Evolutionary conservation across 2,329 filamentous ascomycete genomes (phyloP).

Genomic region (Aspergillus unguis): DNA sequence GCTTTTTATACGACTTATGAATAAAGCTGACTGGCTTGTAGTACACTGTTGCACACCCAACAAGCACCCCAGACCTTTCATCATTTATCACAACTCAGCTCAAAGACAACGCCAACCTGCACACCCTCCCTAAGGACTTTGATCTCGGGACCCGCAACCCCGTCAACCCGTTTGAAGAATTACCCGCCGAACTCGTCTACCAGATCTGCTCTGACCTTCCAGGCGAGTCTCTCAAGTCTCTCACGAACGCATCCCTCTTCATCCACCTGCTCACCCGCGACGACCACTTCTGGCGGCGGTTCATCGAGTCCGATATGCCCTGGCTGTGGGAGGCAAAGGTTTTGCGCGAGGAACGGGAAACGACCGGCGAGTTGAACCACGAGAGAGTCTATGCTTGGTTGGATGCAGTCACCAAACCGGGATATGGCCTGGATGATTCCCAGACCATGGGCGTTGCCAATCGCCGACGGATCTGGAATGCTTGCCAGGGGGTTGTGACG

Average conservation of each 20-base stretch:
- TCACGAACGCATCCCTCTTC: conserved; percentile 18
- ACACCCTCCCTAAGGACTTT: conserved; percentile 5
- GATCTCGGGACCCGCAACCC: conserved; percentile 11
- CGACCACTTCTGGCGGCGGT: conserved; percentile 20
- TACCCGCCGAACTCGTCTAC: conserved; percentile 18
- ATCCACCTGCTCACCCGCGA: conserved; percentile 19
- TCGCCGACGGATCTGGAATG: conserved; percentile 19
- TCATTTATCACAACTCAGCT: conserved; percentile 10
- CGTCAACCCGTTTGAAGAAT: conserved; percentile 15
- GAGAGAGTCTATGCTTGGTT: conserved; percentile 19
- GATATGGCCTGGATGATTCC: conserved; percentile 20
- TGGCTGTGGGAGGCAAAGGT: conserved; percentile 19
- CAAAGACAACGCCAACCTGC: conserved; percentile 9
- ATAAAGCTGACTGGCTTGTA: conserved; percentile 1
- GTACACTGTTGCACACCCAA: conserved; percentile 20
- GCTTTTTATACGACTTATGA: neutral
- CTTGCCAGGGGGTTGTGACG: conserved; percentile 17
- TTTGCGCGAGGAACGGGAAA: neutral
- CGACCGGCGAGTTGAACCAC: conserved; percentile 11
- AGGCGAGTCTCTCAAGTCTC: conserved; percentile 15
- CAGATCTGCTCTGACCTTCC: conserved; percentile 21
- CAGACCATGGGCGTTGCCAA: conserved; percentile 18
- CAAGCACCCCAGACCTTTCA: conserved; percentile 9
- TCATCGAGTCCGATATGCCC: conserved; percentile 20
- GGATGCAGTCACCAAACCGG: conserved; percentile 14